phyloP scores from a whole-genome alignment of 805 yeast genomes.

The Clavispora phyllophila region DNA sequence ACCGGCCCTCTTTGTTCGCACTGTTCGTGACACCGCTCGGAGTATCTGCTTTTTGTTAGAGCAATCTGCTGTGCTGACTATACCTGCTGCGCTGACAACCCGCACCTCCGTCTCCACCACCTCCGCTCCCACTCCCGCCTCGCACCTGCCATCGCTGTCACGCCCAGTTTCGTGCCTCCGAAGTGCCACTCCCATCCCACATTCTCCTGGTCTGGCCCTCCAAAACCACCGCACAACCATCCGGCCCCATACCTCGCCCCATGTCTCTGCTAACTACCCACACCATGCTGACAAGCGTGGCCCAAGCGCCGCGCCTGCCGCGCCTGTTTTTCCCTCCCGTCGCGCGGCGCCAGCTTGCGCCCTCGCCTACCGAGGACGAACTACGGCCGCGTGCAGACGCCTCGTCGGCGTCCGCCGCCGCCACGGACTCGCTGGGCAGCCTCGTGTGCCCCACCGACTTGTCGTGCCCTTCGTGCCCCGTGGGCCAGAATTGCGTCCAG shows the following conservation, averaged over 20 bases:
- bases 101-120: too few relatives aligned
- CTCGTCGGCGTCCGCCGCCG: conserved; percentile 5
- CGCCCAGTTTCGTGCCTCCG: too few relatives aligned
- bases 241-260: background rate
- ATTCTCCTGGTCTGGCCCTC: too few relatives aligned
- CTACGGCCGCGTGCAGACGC: conserved; percentile 11
- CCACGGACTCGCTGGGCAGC: conserved; percentile 33
- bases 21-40: too few relatives aligned
- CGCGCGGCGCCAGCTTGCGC: background rate
- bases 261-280: background rate
- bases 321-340: background rate
- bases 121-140: too few relatives aligned
- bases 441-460: conserved; percentile 40
- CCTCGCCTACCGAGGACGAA: background rate
- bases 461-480: conserved; percentile 41
- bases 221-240: too few relatives aligned
- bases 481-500: conserved; percentile 12
- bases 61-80: too few relatives aligned
- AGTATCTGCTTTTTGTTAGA: too few relatives aligned
- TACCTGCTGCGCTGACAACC: too few relatives aligned
- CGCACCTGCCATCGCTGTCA: too few relatives aligned
- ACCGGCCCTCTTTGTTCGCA: too few relatives aligned
- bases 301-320: background rate
- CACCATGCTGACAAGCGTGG: background rate
- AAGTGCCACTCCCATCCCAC: too few relatives aligned